phyloP scores from a whole-genome alignment of 2,329 filamentous ascomycete genomes.

The Purpureocillium lavendulum region DNA sequence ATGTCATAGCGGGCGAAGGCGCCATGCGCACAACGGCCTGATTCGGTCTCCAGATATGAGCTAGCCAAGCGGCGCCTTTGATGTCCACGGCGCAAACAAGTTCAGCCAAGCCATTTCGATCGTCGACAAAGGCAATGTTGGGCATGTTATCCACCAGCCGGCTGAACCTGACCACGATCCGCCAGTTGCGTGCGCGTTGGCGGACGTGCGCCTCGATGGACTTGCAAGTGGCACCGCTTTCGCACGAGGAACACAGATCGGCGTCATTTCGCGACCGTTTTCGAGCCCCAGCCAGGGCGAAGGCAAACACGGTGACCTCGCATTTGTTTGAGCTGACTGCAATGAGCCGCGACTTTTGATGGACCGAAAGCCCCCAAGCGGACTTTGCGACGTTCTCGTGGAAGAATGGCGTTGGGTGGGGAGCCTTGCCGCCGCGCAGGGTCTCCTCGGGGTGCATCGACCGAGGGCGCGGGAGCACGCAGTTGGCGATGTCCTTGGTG shows the following conservation, averaged over 20 bases:
- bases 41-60: conserved; percentile 40
- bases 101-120: conserved; percentile 36
- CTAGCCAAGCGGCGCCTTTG: conserved; percentile 36
- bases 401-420: conserved; percentile 48
- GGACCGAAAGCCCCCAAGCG: conserved; percentile 85
- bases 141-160: conserved; percentile 38
- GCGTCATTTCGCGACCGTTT: background rate
- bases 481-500: conserved; percentile 42
- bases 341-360: conserved; percentile 72
- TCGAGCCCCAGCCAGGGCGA: conserved; percentile 23
- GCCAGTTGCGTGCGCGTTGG: conserved; percentile 38
- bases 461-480: conserved; percentile 21
- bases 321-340: conserved; percentile 73
- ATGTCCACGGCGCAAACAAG: conserved; percentile 45
- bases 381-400: conserved; percentile 66
- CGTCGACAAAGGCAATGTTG: conserved; percentile 41
- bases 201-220: conserved; percentile 24
- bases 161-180: conserved; percentile 36
- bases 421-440: background rate
- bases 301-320: conserved; percentile 45
- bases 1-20: conserved; percentile 5
- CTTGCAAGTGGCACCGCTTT: conserved; percentile 1
- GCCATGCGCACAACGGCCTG: conserved; percentile 18
- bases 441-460: background rate
- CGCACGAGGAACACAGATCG: conserved; percentile 7